Percentiles rank a stretch among this genome's conserved stretches.
phyloP scores from a whole-genome alignment of 139 green algal genomes.

The Zygnema circumcarinatum region DNA sequence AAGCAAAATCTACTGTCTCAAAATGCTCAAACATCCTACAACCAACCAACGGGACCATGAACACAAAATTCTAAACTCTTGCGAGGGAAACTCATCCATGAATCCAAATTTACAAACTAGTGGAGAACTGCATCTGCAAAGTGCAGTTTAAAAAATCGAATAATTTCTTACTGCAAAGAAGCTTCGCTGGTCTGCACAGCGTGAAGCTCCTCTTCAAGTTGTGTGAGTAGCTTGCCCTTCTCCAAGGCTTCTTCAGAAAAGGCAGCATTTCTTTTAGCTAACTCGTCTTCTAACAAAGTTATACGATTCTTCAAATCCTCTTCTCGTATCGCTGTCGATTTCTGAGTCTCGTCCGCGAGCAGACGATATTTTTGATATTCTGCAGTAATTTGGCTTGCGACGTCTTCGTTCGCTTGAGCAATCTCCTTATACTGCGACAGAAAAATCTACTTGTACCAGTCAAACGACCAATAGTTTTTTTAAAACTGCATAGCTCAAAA shows the following conservation, averaged over 20 bases:
- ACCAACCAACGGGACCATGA: too few species aligned
- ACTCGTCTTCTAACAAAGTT: background rate
- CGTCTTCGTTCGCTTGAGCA: slow-evolving; percentile 47
- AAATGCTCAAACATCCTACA: too few species aligned
- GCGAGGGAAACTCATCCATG: too few species aligned
- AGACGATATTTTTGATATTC: background rate
- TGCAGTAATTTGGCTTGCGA: background rate
- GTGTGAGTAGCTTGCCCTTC: background rate
- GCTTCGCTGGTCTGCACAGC: background rate
- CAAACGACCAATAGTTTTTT: too few species aligned
- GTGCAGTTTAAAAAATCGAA: too few species aligned
- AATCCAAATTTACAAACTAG: too few species aligned
- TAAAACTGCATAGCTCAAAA: too few species aligned
- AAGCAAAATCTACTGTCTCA: too few species aligned
- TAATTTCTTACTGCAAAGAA: background rate
- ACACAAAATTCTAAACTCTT: too few species aligned
- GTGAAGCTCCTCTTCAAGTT: background rate
- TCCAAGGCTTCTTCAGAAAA: background rate
- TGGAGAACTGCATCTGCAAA: too few species aligned
- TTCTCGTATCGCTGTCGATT: background rate
- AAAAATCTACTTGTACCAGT: too few species aligned
- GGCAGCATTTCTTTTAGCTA: background rate
- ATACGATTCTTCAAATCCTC: slow-evolving; percentile 9
- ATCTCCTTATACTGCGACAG: slow-evolving; percentile 51
- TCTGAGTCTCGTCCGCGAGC: slow-evolving; percentile 34